phyloP scores from a whole-genome alignment of 2,329 filamentous ascomycete genomes.

The Escovopsis sp. region DNA sequence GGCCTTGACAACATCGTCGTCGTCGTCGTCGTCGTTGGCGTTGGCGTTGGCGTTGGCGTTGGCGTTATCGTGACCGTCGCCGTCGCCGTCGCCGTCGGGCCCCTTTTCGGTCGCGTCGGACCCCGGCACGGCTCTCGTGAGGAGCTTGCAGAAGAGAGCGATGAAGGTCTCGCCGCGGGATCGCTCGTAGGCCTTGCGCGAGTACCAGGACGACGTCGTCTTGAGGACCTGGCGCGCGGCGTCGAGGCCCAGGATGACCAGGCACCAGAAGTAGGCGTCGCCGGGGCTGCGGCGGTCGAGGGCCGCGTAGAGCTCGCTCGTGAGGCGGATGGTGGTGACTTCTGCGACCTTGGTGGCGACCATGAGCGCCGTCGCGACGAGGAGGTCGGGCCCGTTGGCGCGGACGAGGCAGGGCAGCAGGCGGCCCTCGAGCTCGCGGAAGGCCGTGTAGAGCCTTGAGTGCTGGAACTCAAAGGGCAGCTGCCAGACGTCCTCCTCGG shows the following conservation, averaged over 20 bases:
- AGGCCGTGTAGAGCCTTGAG: constrained; percentile 55
- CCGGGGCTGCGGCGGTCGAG: constrained; percentile 16
- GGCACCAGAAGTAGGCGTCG: constrained; percentile 22
- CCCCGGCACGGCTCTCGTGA: constrained; percentile 23
- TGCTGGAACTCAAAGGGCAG: constrained; percentile 75
- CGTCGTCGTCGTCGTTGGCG: too few relatives aligned
- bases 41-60: background rate
- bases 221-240: constrained; percentile 19
- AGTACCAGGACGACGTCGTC: constrained; percentile 52
- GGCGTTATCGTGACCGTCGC: too few relatives aligned
- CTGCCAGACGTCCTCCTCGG: constrained; percentile 71
- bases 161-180: constrained; percentile 55
- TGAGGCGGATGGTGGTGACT: constrained; percentile 24
- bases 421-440: constrained; percentile 57
- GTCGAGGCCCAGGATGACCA: constrained; percentile 22
- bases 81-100: constrained; percentile 8
- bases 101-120: constrained; percentile 24
- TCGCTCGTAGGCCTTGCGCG: constrained; percentile 70
- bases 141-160: constrained; percentile 22
- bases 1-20: background rate
- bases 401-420: constrained; percentile 54
- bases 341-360: constrained; percentile 33
- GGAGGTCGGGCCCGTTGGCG: constrained; percentile 67
- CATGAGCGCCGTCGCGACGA: constrained; percentile 50
- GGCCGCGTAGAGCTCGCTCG: constrained; percentile 21